Base-by-base conservation (phyloP, 345 rosid species). In the Citrus cavaleriei region DNA sequence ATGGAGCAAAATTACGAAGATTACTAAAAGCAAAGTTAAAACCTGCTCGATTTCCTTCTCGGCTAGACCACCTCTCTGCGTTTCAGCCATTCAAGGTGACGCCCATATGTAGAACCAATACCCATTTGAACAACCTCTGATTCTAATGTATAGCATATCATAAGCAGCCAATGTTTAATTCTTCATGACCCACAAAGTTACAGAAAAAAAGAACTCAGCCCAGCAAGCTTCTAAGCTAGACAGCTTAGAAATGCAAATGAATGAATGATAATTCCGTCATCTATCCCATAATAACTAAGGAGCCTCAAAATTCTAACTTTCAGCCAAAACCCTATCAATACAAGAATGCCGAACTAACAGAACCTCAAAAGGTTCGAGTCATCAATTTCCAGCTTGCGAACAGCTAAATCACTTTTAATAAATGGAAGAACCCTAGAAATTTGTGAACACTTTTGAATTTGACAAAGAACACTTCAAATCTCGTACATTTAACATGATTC, bases 1-100 rank as follows among this genome's bases (percentile, higher is more conserved):
- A 40, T 2, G 46, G 4, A 58, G 25, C 22, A 18, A 54, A 71
- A 21, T 32, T 70, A 25, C 8, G 16, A 24, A 24, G 62, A 5
- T 37, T 54, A 32, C 40, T 68, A 13, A 69, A 78, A 55, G 55
- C 16, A 73, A 77, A 54, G n/a, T 40, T 4, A 38, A 74, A 79
- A 92, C 98, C 98, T 91, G 98, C 61, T 94, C 95, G 72, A 91
- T 84, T 79, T 90, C 95, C 91, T 92, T 91, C 81, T 91, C 95
- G 81, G 90, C 82, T 81, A 83, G 87, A 89, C 88, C 89, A 80
- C 63, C 80, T 86, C 85, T 88, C 84, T 86, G 88, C 82, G 90
- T 49, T 86, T 88, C 98, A 88, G 93, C 91, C 96, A 93, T 92
- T 90, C 91, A 86, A 92, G 84, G 78, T 77, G 90, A 70, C 78